Percentiles rank a stretch among this genome's conserved stretches.
These are phyloP conservation scores for Amylocarpus encephaloides DNA, from an alignment of 2,329 filamentous ascomycete genomes.

Conservation along the genomic window DNA sequence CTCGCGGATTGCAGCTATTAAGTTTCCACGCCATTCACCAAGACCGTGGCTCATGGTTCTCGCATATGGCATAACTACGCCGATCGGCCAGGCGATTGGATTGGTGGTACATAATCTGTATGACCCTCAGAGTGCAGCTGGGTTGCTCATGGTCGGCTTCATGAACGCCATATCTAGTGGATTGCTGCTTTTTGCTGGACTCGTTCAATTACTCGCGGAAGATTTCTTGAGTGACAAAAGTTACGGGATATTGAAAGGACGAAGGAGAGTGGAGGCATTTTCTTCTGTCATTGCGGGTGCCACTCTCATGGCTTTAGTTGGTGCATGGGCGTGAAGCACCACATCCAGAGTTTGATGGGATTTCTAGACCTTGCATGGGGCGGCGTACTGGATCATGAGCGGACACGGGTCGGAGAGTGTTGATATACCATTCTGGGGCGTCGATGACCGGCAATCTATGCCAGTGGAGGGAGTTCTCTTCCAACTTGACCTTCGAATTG, in stretches of 20 bases:
- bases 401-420: no score
- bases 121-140: constrained; percentile 68
- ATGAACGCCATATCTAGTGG: constrained; percentile 84
- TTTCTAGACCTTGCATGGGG: neutral
- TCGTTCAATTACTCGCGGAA: constrained; percentile 79
- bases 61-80: constrained; percentile 71
- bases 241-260: constrained; percentile 52
- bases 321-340: constrained; percentile 49
- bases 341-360: neutral
- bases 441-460: no score
- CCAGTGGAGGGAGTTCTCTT: no score
- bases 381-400: neutral
- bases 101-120: constrained; percentile 72
- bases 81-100: constrained; percentile 77
- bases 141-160: constrained; percentile 74
- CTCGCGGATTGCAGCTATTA: constrained; percentile 75
- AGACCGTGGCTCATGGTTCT: constrained; percentile 78
- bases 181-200: constrained; percentile 70
- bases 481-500: no score
- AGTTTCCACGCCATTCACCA: constrained; percentile 65
- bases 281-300: constrained; percentile 53
- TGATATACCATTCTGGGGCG: no score
- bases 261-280: constrained; percentile 54
- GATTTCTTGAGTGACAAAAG: constrained; percentile 73
- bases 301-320: constrained; percentile 59